Percentiles rank a stretch among this genome's conserved stretches.
phyloP scores from a whole-genome alignment of 257 asterid species.

The Jacaranda copaia region DNA sequence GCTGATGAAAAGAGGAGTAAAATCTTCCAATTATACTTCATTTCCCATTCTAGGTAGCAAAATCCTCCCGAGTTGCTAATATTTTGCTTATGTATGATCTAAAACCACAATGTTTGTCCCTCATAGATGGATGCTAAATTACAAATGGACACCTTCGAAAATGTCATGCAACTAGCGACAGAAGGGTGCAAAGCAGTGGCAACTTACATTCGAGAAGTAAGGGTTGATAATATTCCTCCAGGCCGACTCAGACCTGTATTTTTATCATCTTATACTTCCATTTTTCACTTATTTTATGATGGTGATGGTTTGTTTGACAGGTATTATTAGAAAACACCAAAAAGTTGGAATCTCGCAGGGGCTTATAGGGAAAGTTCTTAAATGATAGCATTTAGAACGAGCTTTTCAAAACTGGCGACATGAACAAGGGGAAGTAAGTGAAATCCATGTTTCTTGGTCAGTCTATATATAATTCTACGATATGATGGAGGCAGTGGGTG shows the following conservation, averaged over 20 bases:
- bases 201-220: conserved; percentile 78
- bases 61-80: background rate
- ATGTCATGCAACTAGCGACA: conserved; percentile 86
- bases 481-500: too few species aligned
- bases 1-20: background rate
- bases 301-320: conserved; percentile 46
- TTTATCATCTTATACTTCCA: background rate
- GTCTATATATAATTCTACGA: background rate
- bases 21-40: background rate
- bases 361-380: conserved; percentile 41
- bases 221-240: conserved; percentile 1
- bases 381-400: background rate
- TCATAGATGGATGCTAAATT: conserved; percentile 90
- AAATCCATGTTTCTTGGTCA: background rate
- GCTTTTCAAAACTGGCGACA: background rate
- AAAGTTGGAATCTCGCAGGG: conserved; percentile 73
- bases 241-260: background rate
- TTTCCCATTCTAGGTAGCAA: background rate
- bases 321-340: conserved; percentile 75
- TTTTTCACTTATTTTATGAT: conserved; percentile 23
- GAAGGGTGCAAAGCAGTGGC: conserved; percentile 98
- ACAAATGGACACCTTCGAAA: conserved; percentile 83
- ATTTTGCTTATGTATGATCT: conserved; percentile 22
- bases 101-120: background rate
- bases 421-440: background rate